Evolutionary conservation across 495 filamentous ascomycete genomes (phyloP).

Genomic region (Xanthoparmelia taractica): DNA sequence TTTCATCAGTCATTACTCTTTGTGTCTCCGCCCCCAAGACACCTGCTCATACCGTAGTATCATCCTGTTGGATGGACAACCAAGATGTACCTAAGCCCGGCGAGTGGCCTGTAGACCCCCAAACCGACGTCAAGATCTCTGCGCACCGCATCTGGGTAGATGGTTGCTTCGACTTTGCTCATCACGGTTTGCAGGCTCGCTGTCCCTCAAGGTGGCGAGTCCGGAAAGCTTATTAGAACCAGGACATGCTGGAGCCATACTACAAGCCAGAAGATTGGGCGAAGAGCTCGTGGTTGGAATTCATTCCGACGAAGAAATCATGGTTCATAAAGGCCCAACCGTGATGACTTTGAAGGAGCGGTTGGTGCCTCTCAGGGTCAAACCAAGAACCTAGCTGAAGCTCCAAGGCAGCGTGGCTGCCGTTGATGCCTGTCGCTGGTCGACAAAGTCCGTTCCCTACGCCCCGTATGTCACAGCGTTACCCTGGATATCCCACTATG

Average conservation of each 20-base stretch:
- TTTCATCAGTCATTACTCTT: background rate
- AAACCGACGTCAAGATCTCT: slow-evolving; percentile 50
- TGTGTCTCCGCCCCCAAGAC: background rate
- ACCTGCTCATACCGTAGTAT: background rate
- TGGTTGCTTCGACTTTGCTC: slow-evolving; percentile 97
- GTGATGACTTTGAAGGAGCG: slow-evolving; percentile 93
- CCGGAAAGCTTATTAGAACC: slow-evolving; percentile 14
- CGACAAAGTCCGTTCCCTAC: slow-evolving; percentile 68
- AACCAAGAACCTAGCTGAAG: slow-evolving; percentile 29
- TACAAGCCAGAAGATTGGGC: slow-evolving; percentile 83
- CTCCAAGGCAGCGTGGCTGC: slow-evolving; percentile 54
- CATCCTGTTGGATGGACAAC: background rate
- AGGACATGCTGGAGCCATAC: slow-evolving; percentile 95
- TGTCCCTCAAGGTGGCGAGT: background rate
- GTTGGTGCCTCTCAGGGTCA: slow-evolving; percentile 36
- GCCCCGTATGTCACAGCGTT: slow-evolving; percentile 94
- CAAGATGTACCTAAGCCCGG: slow-evolving; percentile 34
- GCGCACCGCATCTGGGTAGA: slow-evolving; percentile 91
- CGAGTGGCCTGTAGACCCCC: slow-evolving; percentile 60
- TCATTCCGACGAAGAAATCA: slow-evolving; percentile 89
- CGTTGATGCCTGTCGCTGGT: slow-evolving; percentile 91
- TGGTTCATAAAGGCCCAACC: slow-evolving; percentile 94
- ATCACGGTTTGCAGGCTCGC: slow-evolving; percentile 60
- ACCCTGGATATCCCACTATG: slow-evolving; percentile 88
- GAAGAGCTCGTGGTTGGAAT: slow-evolving; percentile 83